Evolutionary conservation across 495 filamentous ascomycete species (phyloP), one percentile per base, ranked within the genome.

Genomic region (Penicillium diatomitis): DNA sequence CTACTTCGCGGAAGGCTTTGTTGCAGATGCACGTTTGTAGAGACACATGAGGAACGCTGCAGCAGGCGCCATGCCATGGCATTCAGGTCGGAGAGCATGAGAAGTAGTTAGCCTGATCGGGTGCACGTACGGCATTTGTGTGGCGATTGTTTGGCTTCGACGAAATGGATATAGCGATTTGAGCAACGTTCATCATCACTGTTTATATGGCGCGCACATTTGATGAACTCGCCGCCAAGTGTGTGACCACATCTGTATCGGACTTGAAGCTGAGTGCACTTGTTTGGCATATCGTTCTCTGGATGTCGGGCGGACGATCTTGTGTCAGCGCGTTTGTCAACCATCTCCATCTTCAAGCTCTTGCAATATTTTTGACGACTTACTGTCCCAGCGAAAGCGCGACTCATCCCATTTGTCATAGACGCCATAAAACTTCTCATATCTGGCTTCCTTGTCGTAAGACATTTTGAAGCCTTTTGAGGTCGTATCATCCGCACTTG

Each of bases 81-180:
- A 20, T 20, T 29, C 41, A 38, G 35, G 35, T 11, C 8, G 8
- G 6, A 38, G 9, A n/a, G 35, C 9, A 38, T 4, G 9, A 10
- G 6, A 8, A 31, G 5, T 27, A 0, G 4, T 44, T 30, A 49
- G 37, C 11, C 47, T 4, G 43, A 49, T 10, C 43, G 45, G 29
- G 57, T 27, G 28, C 57, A 60, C 1, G n/a, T 8, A 3, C 57
- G 53, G n/a, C 57, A 60, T 38, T 54, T 60, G 40, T 60, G 57
- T 4, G 51, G n/a, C 8, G 54, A 57, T 6, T 27, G 38, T 41
- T 51, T 57, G 27, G 36, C 54, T 30, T 60, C 57, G 10, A 54
- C 38, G 28, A 52, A 48, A 0, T 27, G 10, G 8, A 56, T 51
- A 27, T 39, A 33, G 1, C 44, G 37, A 9, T 34, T 35, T 3